Conservation (phyloP, 768 basidiomycete genomes). For the Suillus tomentosus region DNA sequence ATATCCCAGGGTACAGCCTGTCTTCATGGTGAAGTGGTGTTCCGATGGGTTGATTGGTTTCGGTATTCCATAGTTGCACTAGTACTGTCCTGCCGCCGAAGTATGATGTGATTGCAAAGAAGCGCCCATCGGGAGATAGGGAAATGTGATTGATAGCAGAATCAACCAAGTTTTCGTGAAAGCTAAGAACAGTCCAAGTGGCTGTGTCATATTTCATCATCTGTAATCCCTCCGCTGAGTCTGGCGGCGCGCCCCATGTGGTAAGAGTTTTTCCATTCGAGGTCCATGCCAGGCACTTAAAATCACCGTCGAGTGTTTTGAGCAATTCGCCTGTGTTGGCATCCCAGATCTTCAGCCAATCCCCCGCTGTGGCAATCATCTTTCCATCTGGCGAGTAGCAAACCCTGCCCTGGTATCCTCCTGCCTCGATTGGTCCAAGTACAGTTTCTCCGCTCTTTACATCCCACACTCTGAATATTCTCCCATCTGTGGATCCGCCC, state of each 20-base stretch:
- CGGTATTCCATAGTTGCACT: not conserved
- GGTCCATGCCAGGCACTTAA: not conserved
- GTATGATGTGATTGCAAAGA: not conserved
- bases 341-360: not conserved
- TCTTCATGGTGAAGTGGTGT: not conserved
- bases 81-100: no score
- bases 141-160: rapidly evolving
- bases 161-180: no score
- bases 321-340: not conserved
- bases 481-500: not conserved
- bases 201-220: not conserved
- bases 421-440: not conserved
- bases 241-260: no score
- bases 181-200: not conserved
- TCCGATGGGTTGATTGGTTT: not conserved
- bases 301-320: not conserved
- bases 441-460: not conserved
- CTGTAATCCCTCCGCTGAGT: no score
- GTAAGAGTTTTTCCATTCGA: not conserved
- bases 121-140: not conserved
- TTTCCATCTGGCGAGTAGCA: not conserved
- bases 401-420: no score
- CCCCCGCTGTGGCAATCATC: not conserved
- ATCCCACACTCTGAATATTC: not conserved
- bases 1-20: not conserved